These are phyloP conservation scores for Beauveria scarabaeidicola DNA, from an alignment of 2,329 filamentous ascomycete species.

Conservation along the genomic window DNA sequence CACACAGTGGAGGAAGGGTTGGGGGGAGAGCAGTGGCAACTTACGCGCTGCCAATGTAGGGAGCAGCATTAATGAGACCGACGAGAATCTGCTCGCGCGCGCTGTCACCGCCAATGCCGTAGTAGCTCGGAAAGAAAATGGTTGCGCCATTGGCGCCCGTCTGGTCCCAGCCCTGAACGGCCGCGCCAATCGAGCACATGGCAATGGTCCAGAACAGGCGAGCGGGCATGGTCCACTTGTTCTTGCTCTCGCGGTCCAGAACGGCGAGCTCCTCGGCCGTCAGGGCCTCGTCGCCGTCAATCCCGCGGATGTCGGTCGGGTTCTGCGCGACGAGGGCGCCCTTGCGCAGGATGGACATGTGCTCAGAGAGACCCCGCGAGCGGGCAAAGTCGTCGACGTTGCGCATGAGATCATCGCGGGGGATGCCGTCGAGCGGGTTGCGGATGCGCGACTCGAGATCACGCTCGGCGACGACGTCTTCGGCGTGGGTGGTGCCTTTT, in stretches of 20 bases:
- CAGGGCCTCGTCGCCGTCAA: conserved; percentile 47
- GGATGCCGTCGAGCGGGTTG: conserved; percentile 42
- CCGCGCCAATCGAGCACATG: conserved; percentile 60
- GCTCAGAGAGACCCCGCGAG: conserved; percentile 48
- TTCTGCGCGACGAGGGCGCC: conserved; percentile 69
- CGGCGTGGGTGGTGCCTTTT: conserved; percentile 5
- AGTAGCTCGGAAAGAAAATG: conserved; percentile 48
- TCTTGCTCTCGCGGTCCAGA: conserved; percentile 52
- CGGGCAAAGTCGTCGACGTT: conserved; percentile 55
- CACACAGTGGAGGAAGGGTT: background rate
- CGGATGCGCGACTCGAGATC: background rate
- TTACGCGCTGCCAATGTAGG: conserved; percentile 39
- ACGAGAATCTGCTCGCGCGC: conserved; percentile 42
- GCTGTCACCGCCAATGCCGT: conserved; percentile 31
- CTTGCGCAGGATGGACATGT: conserved; percentile 51
- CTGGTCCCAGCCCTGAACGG: conserved; percentile 64
- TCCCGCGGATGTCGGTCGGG: conserved; percentile 50
- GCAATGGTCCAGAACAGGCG: conserved; percentile 59
- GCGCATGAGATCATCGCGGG: conserved; percentile 40
- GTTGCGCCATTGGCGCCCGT: conserved; percentile 57
- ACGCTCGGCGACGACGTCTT: background rate
- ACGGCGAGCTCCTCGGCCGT: conserved; percentile 48
- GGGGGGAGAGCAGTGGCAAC: background rate
- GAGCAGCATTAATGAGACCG: conserved; percentile 56
- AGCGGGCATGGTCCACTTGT: conserved; percentile 58